Conservation (phyloP, 768 basidiomycete genomes). For the Cystoderma amianthinum region DNA sequence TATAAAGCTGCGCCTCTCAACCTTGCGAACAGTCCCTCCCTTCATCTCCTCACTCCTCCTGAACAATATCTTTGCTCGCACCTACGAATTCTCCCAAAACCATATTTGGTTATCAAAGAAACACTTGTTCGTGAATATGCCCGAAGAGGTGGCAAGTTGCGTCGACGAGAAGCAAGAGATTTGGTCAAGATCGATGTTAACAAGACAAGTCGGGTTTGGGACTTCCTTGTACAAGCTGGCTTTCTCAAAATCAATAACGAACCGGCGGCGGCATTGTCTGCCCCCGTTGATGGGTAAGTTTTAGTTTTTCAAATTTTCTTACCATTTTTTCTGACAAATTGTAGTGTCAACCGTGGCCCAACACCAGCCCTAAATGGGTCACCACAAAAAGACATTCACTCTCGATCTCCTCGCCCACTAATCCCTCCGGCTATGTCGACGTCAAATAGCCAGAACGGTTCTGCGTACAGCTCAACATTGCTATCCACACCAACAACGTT, state of each 20-base stretch:
- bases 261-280: conserved; percentile 24
- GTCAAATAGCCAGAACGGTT: conserved; percentile 30
- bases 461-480: conserved; percentile 23
- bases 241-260: conserved; percentile 68
- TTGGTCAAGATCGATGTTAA: conserved; percentile 91
- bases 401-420: conserved; percentile 20
- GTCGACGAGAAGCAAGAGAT: conserved; percentile 82
- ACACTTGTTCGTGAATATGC: conserved; percentile 92
- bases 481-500: conserved; percentile 22
- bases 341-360: conserved; percentile 7
- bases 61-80: conserved; percentile 87
- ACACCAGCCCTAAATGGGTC: conserved; percentile 22
- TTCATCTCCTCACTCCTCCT: conserved; percentile 83
- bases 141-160: conserved; percentile 80
- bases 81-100: conserved; percentile 88
- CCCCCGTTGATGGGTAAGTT: conserved; percentile 26
- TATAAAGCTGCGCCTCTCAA: conserved; percentile 62
- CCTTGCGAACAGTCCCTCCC: conserved; percentile 81
- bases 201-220: conserved; percentile 90
- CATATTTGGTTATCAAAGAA: conserved; percentile 95
- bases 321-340: neutral
- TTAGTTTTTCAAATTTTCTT: conserved; percentile 6
- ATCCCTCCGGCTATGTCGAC: conserved; percentile 21
- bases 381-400: conserved; percentile 24
- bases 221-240: conserved; percentile 84